phyloP scores from a whole-genome alignment of 164 flowering plant genomes.

The Warburgia ugandensis region DNA sequence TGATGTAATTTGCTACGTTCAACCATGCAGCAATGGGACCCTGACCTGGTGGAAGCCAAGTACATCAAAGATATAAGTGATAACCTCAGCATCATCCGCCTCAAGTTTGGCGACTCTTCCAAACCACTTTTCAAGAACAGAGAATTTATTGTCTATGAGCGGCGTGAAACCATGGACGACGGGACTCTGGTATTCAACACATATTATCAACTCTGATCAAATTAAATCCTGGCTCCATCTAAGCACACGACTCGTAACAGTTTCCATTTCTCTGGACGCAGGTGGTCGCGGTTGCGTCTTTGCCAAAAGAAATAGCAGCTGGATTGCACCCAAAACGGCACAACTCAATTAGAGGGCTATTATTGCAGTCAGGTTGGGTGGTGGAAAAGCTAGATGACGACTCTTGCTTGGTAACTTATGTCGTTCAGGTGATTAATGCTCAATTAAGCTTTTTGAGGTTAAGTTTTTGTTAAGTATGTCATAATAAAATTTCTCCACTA shows the following conservation, averaged over 20 bases:
- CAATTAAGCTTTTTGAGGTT: no score
- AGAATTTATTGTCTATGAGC: constrained; percentile 80
- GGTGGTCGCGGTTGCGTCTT: constrained; percentile 89
- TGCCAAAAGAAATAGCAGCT: constrained; percentile 85
- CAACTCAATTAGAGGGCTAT: constrained; percentile 61
- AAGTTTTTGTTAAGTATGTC: no score
- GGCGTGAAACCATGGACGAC: constrained; percentile 87
- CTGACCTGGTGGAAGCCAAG: constrained; percentile 71
- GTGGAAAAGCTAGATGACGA: constrained; percentile 71
- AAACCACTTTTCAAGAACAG: constrained; percentile 73
- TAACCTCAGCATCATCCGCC: constrained; percentile 65
- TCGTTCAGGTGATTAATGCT: constrained; percentile 69
- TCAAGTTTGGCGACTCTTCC: constrained; percentile 60
- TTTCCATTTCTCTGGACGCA: no score
- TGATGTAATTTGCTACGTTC: no score
- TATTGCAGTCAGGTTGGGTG: constrained; percentile 90
- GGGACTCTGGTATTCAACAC: constrained; percentile 97
- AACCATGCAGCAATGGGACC: constrained; percentile 88
- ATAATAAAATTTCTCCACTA: no score
- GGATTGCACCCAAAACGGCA: constrained; percentile 73
- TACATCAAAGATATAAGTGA: constrained; percentile 69
- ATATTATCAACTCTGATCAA: no score
- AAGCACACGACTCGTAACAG: no score
- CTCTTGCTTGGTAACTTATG: constrained; percentile 79
- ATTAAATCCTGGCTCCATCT: no score